Evolutionary conservation across 148 eudicot genomes (phyloP).

Genomic region (Rhododendron henanense): DNA sequence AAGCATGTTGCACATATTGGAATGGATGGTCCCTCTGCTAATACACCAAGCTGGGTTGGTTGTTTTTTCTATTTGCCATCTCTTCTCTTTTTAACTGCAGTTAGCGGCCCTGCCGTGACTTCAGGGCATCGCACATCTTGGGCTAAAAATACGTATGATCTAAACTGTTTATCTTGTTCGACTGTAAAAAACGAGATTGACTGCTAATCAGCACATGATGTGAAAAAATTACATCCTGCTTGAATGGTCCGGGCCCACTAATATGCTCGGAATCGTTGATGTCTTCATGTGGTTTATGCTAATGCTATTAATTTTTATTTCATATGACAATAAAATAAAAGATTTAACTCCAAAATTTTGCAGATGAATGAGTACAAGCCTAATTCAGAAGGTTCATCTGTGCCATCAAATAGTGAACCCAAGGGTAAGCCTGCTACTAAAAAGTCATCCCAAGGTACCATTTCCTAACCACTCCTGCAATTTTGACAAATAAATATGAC

Average conservation of each 20-base stretch:
- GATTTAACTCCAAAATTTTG: background rate
- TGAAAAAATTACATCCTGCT: background rate
- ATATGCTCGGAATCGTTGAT: too few relatives aligned
- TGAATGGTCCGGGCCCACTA: background rate
- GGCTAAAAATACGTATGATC: background rate
- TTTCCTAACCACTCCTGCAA: background rate
- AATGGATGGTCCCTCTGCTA: conserved; percentile 27
- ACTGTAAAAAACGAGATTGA: too few relatives aligned
- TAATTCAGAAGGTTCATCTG: conserved; percentile 14
- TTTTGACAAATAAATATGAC: background rate
- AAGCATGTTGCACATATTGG: conserved; percentile 36
- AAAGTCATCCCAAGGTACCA: background rate
- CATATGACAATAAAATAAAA: background rate
- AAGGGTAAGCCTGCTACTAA: conserved; percentile 4
- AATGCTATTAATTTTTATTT: too few relatives aligned
- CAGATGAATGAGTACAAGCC: conserved; percentile 32
- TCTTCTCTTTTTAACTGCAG: too few relatives aligned
- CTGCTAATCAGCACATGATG: background rate
- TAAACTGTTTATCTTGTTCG: too few relatives aligned
- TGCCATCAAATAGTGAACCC: conserved; percentile 9
- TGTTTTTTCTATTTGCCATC: background rate
- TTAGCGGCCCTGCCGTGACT: too few relatives aligned
- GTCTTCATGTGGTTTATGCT: too few relatives aligned
- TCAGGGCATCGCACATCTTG: background rate
- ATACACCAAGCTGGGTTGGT: conserved; percentile 28